Evolutionary conservation across 1,284 basidiomycete genomes (phyloP).

Genomic region (Tilletia caries): DNA sequence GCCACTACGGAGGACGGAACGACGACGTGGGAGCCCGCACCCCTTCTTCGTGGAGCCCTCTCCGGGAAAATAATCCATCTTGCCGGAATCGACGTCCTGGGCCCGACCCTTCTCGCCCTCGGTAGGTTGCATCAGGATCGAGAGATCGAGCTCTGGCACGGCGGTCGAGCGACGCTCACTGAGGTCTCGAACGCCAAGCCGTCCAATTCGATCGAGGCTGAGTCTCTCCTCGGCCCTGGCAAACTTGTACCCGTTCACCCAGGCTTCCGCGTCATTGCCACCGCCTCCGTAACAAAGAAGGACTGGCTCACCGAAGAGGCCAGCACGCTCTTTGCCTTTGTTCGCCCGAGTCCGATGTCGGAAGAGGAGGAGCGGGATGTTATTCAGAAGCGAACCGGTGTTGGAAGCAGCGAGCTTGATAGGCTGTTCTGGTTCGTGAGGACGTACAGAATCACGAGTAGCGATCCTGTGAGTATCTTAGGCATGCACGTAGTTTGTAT

Average conservation of each 20-base stretch:
- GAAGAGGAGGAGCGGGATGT: constrained; percentile 48
- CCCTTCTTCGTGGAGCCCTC: constrained; percentile 48
- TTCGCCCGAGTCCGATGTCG: constrained; percentile 52
- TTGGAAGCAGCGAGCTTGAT: constrained; percentile 28
- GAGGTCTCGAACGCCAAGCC: neutral
- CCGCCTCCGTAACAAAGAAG: constrained; percentile 40
- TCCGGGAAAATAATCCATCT: constrained; percentile 53
- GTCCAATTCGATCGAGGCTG: neutral
- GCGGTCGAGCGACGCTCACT: constrained; percentile 30
- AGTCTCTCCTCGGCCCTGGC: constrained; percentile 21
- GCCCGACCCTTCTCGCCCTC: constrained; percentile 49
- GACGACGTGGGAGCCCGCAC: constrained; percentile 50
- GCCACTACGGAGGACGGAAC: constrained; percentile 45
- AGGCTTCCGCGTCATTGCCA: constrained; percentile 52
- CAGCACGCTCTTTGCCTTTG: constrained; percentile 47
- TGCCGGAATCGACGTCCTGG: constrained; percentile 54
- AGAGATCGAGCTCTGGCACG: constrained; percentile 50
- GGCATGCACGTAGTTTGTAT: neutral
- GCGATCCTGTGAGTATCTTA: constrained; percentile 27
- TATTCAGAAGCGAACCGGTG: constrained; percentile 26
- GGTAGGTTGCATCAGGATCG: constrained; percentile 47
- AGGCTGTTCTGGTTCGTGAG: constrained; percentile 44
- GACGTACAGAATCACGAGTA: constrained; percentile 43
- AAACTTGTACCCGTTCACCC: constrained; percentile 26
- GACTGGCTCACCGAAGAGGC: constrained; percentile 54